phyloP scores from a whole-genome alignment of 306 rosid species.

The Prunus campanulata region DNA sequence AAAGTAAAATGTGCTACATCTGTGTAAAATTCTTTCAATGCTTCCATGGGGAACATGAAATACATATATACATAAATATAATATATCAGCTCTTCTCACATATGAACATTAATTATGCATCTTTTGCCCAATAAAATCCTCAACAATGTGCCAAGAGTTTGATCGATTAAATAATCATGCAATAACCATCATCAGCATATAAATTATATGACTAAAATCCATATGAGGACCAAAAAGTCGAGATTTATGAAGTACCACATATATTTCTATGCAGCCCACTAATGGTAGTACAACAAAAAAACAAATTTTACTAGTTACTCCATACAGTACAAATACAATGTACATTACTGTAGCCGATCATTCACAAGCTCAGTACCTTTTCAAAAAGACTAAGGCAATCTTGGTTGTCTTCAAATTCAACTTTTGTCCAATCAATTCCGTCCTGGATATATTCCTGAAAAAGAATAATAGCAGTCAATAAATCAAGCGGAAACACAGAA shows the following conservation, averaged over 20 bases:
- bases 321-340: neutral
- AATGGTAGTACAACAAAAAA: no score
- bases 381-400: constrained; percentile 95
- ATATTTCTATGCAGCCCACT: neutral
- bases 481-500: neutral
- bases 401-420: constrained; percentile 98
- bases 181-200: neutral
- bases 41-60: neutral
- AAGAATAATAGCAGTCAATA: constrained; percentile 12
- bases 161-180: no score
- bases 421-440: constrained; percentile 98
- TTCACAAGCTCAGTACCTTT: constrained; percentile 48
- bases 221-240: neutral
- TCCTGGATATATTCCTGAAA: constrained; percentile 93
- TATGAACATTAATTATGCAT: no score
- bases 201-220: neutral
- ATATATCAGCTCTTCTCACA: neutral
- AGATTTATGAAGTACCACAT: neutral
- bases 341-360: neutral
- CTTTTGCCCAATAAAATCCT: neutral
- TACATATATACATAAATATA: neutral
- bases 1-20: neutral
- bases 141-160: neutral
- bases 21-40: neutral
- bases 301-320: neutral